Evolutionary conservation across 495 filamentous ascomycete genomes (phyloP).

Genomic region (Daldinia concentrica): DNA sequence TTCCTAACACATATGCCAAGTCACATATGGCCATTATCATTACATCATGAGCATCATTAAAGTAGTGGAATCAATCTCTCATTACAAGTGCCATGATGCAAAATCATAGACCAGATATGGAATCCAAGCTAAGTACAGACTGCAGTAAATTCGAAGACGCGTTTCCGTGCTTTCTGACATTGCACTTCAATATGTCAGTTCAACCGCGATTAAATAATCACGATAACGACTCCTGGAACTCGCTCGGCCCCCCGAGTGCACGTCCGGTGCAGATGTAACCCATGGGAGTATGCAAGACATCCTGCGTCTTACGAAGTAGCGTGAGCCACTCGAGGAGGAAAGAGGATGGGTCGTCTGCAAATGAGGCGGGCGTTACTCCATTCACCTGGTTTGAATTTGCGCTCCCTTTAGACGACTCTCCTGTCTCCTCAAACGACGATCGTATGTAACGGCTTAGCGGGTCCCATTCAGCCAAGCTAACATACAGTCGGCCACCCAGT

Average conservation of each 20-base stretch:
- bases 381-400: background rate
- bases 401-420: background rate
- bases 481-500: slow-evolving; percentile 65
- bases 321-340: slow-evolving; percentile 64
- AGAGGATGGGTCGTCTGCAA: slow-evolving; percentile 44
- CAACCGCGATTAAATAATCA: background rate
- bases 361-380: slow-evolving; percentile 4
- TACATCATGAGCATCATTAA: background rate
- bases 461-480: slow-evolving; percentile 53
- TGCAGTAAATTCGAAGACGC: background rate
- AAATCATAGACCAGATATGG: background rate
- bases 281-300: slow-evolving; percentile 65
- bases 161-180: background rate
- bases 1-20: background rate
- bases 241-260: slow-evolving; percentile 47
- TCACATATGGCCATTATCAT: background rate
- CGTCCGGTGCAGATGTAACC: slow-evolving; percentile 61
- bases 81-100: background rate
- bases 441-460: slow-evolving; percentile 6
- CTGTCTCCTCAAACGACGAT: background rate
- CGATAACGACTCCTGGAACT: slow-evolving; percentile 44
- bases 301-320: slow-evolving; percentile 60
- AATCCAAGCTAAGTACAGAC: background rate
- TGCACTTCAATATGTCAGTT: background rate
- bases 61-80: background rate